A percentile compares a stretch with the other conserved stretches of the same genome.
phyloP scores from a whole-genome alignment of 179 eudicot genomes.

The Gypsophila paniculata region DNA sequence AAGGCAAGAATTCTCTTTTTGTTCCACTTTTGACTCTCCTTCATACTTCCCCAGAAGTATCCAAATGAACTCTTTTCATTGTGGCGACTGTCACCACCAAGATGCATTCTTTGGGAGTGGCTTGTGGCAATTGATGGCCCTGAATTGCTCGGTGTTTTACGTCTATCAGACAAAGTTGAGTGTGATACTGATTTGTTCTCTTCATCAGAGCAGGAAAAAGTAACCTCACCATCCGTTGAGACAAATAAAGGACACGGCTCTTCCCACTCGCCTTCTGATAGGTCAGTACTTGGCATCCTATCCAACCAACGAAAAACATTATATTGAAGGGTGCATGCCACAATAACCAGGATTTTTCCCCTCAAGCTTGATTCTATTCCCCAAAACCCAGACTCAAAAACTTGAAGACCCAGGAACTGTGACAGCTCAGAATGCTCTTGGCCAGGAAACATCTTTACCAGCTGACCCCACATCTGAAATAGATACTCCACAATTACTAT shows the following conservation, averaged over 20 bases:
- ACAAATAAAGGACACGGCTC: constrained; percentile 91
- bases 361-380: constrained; percentile 87
- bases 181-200: constrained; percentile 33
- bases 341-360: constrained; percentile 81
- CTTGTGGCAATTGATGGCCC: constrained; percentile 44
- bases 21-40: constrained; percentile 92
- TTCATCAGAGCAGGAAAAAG: constrained; percentile 39
- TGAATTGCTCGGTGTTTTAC: constrained; percentile 36
- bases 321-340: constrained; percentile 88
- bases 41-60: constrained; percentile 64
- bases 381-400: constrained; percentile 64
- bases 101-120: constrained; percentile 26
- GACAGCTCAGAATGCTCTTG: constrained; percentile 62
- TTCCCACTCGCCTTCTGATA: constrained; percentile 56
- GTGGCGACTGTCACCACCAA: constrained; percentile 35
- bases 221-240: constrained; percentile 42
- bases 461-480: constrained; percentile 93
- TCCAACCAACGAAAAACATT: constrained; percentile 95
- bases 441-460: constrained; percentile 84
- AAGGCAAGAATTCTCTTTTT: constrained; percentile 62
- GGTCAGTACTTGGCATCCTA: constrained; percentile 47
- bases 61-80: constrained; percentile 44
- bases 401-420: constrained; percentile 62
- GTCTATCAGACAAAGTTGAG: constrained; percentile 28
- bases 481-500: constrained; percentile 69